Evolutionary conservation across 2,329 filamentous ascomycete genomes (phyloP), one percentile per base, ranked within the genome.

Genomic region (Fusarium sp.): DNA sequence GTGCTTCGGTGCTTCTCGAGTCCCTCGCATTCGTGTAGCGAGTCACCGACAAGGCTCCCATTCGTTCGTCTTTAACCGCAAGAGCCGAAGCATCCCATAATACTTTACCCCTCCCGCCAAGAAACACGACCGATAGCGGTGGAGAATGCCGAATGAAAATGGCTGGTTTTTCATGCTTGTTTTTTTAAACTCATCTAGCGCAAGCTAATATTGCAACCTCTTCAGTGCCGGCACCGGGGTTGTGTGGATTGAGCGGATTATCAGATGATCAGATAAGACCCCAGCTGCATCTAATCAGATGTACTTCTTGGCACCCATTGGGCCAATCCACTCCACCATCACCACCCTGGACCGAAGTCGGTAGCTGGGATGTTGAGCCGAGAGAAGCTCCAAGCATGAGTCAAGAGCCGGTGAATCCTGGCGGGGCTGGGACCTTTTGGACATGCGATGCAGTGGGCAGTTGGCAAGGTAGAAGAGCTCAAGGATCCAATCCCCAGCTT

Each of bases 271-370:
- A 68, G 70, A 72, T 72, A 71, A 72, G 67, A 72, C 62, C n/a
- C 41, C 13, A 30, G 16, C 10, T 30, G 53, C 43, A 73, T 73
- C 73, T 75, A 71, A 77, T 77, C 70, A 77, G 76, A 78, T 78
- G 66, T 52, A 37, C 16, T 18, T 31, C 34, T 15, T 13, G 1
- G 2, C 27, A 18, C 23, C 62, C 39, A 77, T 77, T 77, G 74
- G 73, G 30, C 4, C 47, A 27, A 30, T 15, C 16, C 30, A 13
- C 18, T 10, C 18, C 27, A 10, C 44, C 59, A 53, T 57, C 58
- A 44, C 61, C 59, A 57, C 4, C 23, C 51, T 62, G 39, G 36
- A 54, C 66, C 52, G 58, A 65, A 61, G 54, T 66, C 66, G 58
- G 59, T 44, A 64, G 50, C 46, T 39, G 27, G 66, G 57, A 27